Percentiles rank a stretch among this genome's conserved stretches.
Conservation (phyloP, 2,329 filamentous ascomycete species). For the Furcasterigmium sp. region DNA sequence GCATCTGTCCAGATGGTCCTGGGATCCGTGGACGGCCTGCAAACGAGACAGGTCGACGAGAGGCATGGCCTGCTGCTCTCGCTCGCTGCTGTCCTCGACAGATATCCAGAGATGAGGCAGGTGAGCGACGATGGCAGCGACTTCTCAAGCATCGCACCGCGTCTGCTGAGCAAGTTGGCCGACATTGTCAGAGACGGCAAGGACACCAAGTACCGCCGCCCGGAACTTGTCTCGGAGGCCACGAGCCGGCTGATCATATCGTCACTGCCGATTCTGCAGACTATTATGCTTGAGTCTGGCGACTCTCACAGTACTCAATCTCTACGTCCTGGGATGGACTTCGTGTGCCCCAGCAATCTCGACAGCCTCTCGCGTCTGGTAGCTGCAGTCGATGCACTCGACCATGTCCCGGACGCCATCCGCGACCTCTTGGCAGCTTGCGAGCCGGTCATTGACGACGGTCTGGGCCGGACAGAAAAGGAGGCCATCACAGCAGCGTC, state of each 20-base stretch:
- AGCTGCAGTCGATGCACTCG: conserved; percentile 6
- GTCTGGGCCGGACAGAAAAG: conserved; percentile 44
- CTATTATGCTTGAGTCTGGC: conserved; percentile 16
- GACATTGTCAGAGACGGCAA: conserved; percentile 35
- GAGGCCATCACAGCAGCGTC: conserved; percentile 46
- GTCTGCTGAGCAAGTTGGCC: conserved; percentile 16
- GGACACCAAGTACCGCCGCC: conserved; percentile 46
- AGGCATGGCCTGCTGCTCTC: conserved; percentile 62
- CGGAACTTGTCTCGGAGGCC: conserved; percentile 61
- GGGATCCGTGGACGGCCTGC: conserved; percentile 37
- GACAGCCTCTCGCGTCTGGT: conserved; percentile 4
- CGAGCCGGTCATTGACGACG: conserved; percentile 30
- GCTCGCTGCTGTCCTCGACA: conserved; percentile 53
- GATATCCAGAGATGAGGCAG: conserved; percentile 28
- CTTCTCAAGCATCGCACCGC: not conserved
- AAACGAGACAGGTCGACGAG: conserved; percentile 59
- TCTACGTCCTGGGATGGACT: conserved; percentile 7
- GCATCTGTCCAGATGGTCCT: conserved; percentile 36
- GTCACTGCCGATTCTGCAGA: conserved; percentile 40
- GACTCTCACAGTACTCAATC: not conserved
- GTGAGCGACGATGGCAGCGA: not conserved
- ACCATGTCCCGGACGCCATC: conserved; percentile 8
- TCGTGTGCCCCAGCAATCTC: conserved; percentile 14
- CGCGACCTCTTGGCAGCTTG: conserved; percentile 18
- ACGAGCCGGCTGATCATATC: conserved; percentile 53